phyloP scores from a whole-genome alignment of 306 rosid genomes.

The Casuarina glauca region DNA sequence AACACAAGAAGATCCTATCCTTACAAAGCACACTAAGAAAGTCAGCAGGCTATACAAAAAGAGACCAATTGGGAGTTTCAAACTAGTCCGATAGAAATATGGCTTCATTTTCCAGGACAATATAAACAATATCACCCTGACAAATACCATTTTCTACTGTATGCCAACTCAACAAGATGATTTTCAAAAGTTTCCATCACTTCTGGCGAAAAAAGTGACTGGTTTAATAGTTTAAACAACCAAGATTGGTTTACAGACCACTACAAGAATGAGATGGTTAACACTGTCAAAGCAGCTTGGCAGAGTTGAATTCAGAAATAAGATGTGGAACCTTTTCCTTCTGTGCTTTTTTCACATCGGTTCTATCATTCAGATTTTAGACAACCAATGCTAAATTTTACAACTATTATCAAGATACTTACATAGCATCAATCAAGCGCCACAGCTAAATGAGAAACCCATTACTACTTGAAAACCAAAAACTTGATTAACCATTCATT shows the following conservation, averaged over 20 bases:
- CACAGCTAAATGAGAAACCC: neutral
- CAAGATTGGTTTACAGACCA: neutral
- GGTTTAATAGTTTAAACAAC: neutral
- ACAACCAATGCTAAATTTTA: neutral
- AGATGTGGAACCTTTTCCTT: neutral
- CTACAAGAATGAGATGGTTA: neutral
- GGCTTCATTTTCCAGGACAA: neutral
- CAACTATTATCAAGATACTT: neutral
- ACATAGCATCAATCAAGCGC: neutral
- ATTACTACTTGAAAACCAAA: neutral
- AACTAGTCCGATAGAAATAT: neutral
- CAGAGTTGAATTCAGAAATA: neutral
- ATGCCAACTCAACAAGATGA: neutral
- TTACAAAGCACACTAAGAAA: neutral
- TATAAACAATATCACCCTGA: neutral
- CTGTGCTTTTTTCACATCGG: neutral
- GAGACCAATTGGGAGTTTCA: neutral
- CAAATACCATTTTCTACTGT: neutral
- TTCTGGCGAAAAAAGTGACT: too few relatives aligned
- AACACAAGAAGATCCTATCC: neutral
- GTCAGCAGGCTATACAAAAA: neutral
- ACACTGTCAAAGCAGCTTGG: neutral
- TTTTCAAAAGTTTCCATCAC: neutral
- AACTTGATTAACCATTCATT: neutral
- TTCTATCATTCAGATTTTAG: neutral